These are phyloP conservation scores for Biscutella laevigata DNA, from an alignment of 441 rosid species.

Conservation along the genomic window DNA sequence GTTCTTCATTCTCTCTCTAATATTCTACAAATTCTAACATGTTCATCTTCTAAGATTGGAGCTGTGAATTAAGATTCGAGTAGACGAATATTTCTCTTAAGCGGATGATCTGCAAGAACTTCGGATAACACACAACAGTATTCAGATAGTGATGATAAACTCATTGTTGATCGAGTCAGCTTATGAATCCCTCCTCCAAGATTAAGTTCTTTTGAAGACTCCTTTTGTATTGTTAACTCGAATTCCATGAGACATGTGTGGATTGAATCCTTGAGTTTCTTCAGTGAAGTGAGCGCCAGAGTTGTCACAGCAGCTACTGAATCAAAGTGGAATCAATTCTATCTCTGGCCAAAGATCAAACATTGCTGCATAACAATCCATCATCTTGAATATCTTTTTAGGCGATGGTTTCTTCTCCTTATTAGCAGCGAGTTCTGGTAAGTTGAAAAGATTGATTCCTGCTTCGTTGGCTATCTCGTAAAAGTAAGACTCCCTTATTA, in stretches of 20 bases:
- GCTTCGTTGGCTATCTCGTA: slow-evolving; percentile 40
- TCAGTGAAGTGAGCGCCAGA: slow-evolving; percentile 34
- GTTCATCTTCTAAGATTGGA: slow-evolving; percentile 19
- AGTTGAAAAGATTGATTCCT: slow-evolving; percentile 36
- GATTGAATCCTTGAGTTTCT: slow-evolving; percentile 32
- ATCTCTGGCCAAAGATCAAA: slow-evolving; percentile 41
- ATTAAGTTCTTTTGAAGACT: slow-evolving; percentile 26
- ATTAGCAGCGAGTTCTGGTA: slow-evolving; percentile 35
- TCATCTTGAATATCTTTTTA: slow-evolving; percentile 31
- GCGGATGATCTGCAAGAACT: slow-evolving; percentile 28
- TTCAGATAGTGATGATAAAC: slow-evolving; percentile 27
- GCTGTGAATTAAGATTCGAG: slow-evolving; percentile 29
- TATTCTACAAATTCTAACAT: too few species aligned
- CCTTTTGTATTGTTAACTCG: slow-evolving; percentile 31
- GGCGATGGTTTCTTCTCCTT: slow-evolving; percentile 26
- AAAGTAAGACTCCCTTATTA: slow-evolving; percentile 43
- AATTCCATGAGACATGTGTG: slow-evolving; percentile 23
- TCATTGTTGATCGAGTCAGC: slow-evolving; percentile 31
- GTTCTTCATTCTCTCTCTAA: too few species aligned
- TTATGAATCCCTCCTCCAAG: slow-evolving; percentile 44
- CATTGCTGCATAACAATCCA: slow-evolving; percentile 37
- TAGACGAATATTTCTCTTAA: slow-evolving; percentile 14
- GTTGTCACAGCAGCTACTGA: slow-evolving; percentile 33
- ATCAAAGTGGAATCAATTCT: slow-evolving; percentile 34
- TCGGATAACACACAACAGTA: slow-evolving; percentile 29